Evolutionary conservation across 192 early-diverging fungal genomes (phyloP), one percentile per base, ranked within the genome.

Genomic region (Coemansia sp.): DNA sequence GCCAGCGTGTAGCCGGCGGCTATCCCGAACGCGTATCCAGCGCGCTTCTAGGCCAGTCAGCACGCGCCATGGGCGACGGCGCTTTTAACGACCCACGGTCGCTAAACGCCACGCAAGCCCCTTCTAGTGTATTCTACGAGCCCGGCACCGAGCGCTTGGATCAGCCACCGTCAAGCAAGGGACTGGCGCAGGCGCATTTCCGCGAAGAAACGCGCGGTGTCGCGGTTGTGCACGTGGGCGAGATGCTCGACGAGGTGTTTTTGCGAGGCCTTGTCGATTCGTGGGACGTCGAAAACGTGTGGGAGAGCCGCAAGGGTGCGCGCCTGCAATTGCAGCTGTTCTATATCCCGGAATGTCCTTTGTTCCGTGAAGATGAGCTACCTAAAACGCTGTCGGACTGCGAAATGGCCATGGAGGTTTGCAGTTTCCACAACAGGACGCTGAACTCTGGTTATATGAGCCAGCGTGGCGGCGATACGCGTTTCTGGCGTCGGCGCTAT

Each of bases 401-500:
- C 68, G 68, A 76, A 63, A 79, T 75, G 66, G 76, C 79, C 18
- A 82, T 85, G 70, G 83, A 82, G 64, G 74, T 79, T 29, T 77
- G 76, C 36, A 72, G 63, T 34, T 85, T 81, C 80, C 83, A 85
- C 60, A 82, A 77, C 72, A 69, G 72, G 51, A 85, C 77, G 30
- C 73, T 78, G 42, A 78, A 70, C 70, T 76, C 76, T 6, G 83
- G 83, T 16, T 85, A 67, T 34, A 75, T 85, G 67, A 76, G 80
- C 76, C 80, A 82, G 76, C 67, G 83, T 5, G 83, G 83, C 54
- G 76, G 80, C 45, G 83, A 82, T n/a, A 79, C 73, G 32, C 70
- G 76, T 11, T 85, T 85, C 71, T 85, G 83, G 83, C 83, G 83
- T 1, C 79, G 83, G 11, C 76, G 83, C 29, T 82, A 82, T 58